Conservation (phyloP, 352 stramenopile genomes). For the Pythium volutum region DNA sequence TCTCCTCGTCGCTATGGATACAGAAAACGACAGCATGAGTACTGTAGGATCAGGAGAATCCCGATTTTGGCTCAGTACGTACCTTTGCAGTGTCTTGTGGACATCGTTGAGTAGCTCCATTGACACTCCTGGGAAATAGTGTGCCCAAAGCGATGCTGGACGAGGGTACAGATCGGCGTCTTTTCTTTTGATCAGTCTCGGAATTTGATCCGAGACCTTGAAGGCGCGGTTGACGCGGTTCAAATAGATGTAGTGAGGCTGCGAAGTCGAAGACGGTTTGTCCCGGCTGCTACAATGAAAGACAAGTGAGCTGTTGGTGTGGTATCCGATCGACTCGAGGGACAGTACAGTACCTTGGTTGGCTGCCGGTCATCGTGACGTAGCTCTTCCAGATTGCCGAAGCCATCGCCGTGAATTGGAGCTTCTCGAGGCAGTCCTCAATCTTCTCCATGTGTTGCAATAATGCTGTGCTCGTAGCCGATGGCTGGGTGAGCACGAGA, state of each 20-base stretch:
- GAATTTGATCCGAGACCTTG: conserved; percentile 39
- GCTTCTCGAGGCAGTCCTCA: conserved; percentile 14
- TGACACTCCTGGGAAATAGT: conserved; percentile 44
- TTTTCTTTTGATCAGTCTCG: conserved; percentile 47
- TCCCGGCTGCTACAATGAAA: conserved; percentile 1
- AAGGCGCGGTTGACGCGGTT: conserved; percentile 59
- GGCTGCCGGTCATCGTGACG: conserved; percentile 5
- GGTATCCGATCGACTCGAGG: background rate
- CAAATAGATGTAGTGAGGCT: conserved; percentile 49
- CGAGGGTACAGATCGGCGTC: conserved; percentile 48
- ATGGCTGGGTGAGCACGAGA: conserved; percentile 30
- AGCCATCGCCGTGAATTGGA: conserved; percentile 10
- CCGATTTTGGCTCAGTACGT: background rate
- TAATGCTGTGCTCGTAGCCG: background rate
- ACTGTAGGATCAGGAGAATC: background rate
- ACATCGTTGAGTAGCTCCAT: conserved; percentile 40
- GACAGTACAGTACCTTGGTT: conserved; percentile 5
- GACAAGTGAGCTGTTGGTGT: background rate
- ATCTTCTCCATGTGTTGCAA: conserved; percentile 18
- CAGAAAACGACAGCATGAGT: background rate
- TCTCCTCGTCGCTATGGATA: conserved; percentile 20
- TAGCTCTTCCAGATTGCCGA: conserved; percentile 11
- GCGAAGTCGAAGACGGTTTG: background rate
- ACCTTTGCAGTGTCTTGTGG: conserved; percentile 39
- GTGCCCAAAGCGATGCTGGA: conserved; percentile 36